Evolutionary conservation across 495 filamentous ascomycete species (phyloP), one percentile per base, ranked within the genome.

Genomic region (Penicillium mononematosum): DNA sequence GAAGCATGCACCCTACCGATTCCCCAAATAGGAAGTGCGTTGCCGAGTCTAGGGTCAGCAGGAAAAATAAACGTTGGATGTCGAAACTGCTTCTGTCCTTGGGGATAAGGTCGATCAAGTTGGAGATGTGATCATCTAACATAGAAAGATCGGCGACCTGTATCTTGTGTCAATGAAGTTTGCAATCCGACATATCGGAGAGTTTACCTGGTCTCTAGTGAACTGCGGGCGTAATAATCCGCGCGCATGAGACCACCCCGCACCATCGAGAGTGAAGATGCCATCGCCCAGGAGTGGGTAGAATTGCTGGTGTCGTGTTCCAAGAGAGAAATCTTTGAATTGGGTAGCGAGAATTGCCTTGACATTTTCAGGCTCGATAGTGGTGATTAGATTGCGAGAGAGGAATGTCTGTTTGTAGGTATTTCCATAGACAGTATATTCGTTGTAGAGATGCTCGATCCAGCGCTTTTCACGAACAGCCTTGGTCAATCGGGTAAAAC

Each of bases 311-410:
- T 70, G 70, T 50, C 83, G 53, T 1, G 68, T 68, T 1, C 81
- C 82, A 4, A 85, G 58, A 25, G 70, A 70, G 58, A 84, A 90
- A 53, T 87, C 87, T 24, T 85, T 78, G 65, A 95, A 96, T 60
- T 95, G 87, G 0, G 85, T 87, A 0, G 91, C 89, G 3, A 96
- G 78, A 7, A 96, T 73, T 1, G 91, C 86, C 66, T 96, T 91
- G 70, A 98, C 80, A 69, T 95, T 96, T 64, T 92, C 86, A 0
- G 89, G 91, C 43, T 95, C 89, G 45, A 74, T 76, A 1, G 90
- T 92, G 19, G 76, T 67, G 38, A 87, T 60, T 4, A 69, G n/a
- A 2, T 43, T 39, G 2, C 58, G 58, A 5, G 66, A 62, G 1
- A 76, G 59, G 2, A 73, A 52, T 1, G 24, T 54, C 38, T 72